Conservation (phyloP, 179 eudicot species). For the Beta corolliflora region DNA sequence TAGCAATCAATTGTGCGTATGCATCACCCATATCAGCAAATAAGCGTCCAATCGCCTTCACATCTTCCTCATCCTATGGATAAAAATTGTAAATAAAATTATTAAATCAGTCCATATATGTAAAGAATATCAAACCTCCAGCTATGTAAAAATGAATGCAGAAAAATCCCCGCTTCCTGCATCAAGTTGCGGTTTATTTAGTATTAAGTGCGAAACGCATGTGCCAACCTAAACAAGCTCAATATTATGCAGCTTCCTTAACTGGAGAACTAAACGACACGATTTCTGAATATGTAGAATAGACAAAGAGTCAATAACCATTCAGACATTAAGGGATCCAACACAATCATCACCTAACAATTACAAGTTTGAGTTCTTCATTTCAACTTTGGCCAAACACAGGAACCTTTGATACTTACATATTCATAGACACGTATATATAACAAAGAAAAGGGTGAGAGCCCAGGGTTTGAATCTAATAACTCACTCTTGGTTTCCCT, state of each 20-base stretch:
- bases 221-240: constrained; percentile 1
- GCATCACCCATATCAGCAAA: constrained; percentile 99
- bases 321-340: background rate
- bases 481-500: too few relatives aligned
- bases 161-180: background rate
- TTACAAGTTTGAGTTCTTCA: background rate
- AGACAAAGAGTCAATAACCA: background rate
- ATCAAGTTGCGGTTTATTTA: background rate
- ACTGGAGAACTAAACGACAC: background rate
- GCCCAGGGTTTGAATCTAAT: too few relatives aligned
- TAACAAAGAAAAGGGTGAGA: too few relatives aligned
- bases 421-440: background rate
- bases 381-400: background rate
- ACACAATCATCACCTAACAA: background rate
- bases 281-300: background rate
- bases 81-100: background rate
- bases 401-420: background rate
- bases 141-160: background rate
- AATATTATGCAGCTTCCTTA: background rate
- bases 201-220: background rate
- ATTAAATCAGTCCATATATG: background rate
- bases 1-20: constrained; percentile 90
- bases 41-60: constrained; percentile 96
- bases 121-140: background rate
- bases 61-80: constrained; percentile 99